phyloP scores from a whole-genome alignment of 208 protist genomes.

The Porcisia hertigi region DNA sequence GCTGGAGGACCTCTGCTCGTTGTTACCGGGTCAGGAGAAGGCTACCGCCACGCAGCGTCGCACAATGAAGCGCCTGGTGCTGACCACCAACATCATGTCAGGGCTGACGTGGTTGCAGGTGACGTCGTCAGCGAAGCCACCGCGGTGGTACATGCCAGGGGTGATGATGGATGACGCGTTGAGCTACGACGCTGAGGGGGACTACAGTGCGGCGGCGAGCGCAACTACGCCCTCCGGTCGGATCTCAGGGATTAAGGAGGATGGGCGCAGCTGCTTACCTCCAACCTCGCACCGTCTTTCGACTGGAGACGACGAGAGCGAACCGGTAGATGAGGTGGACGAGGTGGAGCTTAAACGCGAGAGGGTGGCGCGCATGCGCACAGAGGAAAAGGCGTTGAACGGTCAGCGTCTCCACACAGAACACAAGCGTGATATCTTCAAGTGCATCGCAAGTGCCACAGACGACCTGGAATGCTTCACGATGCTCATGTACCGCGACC shows the following conservation, averaged over 20 bases:
- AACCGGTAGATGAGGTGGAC: slow-evolving; percentile 25
- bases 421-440: slow-evolving; percentile 78
- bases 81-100: slow-evolving; percentile 50
- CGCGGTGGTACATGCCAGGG: slow-evolving; percentile 66
- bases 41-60: slow-evolving; percentile 35
- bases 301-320: slow-evolving; percentile 2
- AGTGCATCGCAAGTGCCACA: slow-evolving; percentile 46
- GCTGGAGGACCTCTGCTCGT: slow-evolving; percentile 53
- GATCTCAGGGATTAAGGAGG: not conserved
- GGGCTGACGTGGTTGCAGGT: slow-evolving; percentile 58
- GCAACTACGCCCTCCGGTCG: not conserved
- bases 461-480: slow-evolving; percentile 84
- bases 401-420: slow-evolving; percentile 80
- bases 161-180: slow-evolving; percentile 24
- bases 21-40: slow-evolving; percentile 41
- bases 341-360: slow-evolving; percentile 32
- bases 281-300: not conserved
- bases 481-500: slow-evolving; percentile 79
- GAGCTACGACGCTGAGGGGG: not conserved
- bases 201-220: not conserved
- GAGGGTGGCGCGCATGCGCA: slow-evolving; percentile 52
- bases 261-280: not conserved
- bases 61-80: slow-evolving; percentile 58
- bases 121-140: slow-evolving; percentile 48
- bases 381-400: slow-evolving; percentile 63